These are phyloP conservation scores for Neurospora sp. DNA, from an alignment of 495 filamentous ascomycete genomes.

Conservation along the genomic window DNA sequence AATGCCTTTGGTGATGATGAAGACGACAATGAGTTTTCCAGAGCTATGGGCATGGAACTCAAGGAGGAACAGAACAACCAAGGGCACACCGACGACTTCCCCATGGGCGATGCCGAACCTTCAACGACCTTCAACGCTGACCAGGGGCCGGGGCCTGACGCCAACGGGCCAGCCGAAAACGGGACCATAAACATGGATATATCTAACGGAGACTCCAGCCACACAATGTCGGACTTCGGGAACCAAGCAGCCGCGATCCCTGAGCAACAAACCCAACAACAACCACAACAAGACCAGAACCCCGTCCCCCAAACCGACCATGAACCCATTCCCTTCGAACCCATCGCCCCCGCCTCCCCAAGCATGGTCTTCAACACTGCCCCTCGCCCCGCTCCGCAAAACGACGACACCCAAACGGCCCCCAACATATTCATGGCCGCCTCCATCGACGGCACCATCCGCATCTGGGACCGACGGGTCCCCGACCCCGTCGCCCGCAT, in stretches of 20 bases:
- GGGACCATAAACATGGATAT: constrained; percentile 7
- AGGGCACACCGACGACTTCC: constrained; percentile 37
- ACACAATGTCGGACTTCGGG: constrained; percentile 12
- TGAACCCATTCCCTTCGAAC: constrained; percentile 7
- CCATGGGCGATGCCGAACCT: constrained; percentile 21
- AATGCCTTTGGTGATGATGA: constrained; percentile 51
- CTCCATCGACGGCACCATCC: constrained; percentile 77
- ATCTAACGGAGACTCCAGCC: constrained; percentile 19
- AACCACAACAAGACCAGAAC: constrained; percentile 2
- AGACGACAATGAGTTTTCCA: constrained; percentile 79
- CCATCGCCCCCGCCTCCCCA: constrained; percentile 19
- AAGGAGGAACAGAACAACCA: constrained; percentile 22
- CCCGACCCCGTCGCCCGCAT: constrained; percentile 70
- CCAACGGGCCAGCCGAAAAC: not conserved
- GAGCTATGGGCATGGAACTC: constrained; percentile 54
- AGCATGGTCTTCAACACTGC: constrained; percentile 18
- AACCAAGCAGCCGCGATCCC: constrained; percentile 5
- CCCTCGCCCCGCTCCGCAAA: constrained; percentile 13
- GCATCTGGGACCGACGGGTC: constrained; percentile 82
- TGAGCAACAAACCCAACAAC: not conserved
- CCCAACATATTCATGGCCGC: constrained; percentile 78
- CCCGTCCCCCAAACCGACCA: constrained; percentile 5
- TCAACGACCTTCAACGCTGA: not conserved
- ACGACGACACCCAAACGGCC: constrained; percentile 35
- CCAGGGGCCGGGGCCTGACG: not conserved